Percentiles rank a stretch among this genome's conserved stretches.
These are phyloP conservation scores for Cryphonectria japonica DNA, from an alignment of 2,329 filamentous ascomycete species.

Conservation along the genomic window DNA sequence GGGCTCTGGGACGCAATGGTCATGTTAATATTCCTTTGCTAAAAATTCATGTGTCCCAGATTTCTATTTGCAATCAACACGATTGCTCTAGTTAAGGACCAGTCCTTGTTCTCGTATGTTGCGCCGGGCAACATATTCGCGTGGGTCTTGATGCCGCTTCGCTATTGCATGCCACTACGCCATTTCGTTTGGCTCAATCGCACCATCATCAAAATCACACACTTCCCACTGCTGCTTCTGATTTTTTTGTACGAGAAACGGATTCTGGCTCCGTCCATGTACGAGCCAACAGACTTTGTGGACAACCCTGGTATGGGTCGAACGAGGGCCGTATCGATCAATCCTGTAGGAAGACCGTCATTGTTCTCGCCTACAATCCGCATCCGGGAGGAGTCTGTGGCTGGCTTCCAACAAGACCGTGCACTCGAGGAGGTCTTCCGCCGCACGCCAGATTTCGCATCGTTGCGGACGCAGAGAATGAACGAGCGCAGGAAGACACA, in stretches of 20 bases:
- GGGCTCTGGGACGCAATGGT: no score
- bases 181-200: conserved; percentile 86
- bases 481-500: conserved; percentile 74
- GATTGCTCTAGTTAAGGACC: conserved; percentile 98
- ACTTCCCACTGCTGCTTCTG: conserved; percentile 82
- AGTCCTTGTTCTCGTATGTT: conserved; percentile 91
- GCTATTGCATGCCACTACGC: conserved; percentile 78
- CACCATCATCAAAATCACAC: conserved; percentile 87
- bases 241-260: conserved; percentile 88
- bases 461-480: conserved; percentile 62
- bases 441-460: conserved; percentile 66
- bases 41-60: conserved; percentile 36
- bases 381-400: conserved; percentile 82
- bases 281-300: conserved; percentile 85
- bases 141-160: conserved; percentile 83
- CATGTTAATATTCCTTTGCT: neutral
- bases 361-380: conserved; percentile 75
- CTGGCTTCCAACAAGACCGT: conserved; percentile 86
- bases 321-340: conserved; percentile 58
- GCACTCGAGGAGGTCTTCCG: conserved; percentile 92
- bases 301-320: conserved; percentile 65
- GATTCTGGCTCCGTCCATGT: conserved; percentile 74
- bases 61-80: conserved; percentile 97
- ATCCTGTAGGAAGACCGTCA: conserved; percentile 58
- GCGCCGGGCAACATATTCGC: conserved; percentile 90